Percentiles rank a stretch among this genome's conserved stretches.
phyloP scores from a whole-genome alignment of 2,329 filamentous ascomycete genomes.

The Coniochaeta sp. region DNA sequence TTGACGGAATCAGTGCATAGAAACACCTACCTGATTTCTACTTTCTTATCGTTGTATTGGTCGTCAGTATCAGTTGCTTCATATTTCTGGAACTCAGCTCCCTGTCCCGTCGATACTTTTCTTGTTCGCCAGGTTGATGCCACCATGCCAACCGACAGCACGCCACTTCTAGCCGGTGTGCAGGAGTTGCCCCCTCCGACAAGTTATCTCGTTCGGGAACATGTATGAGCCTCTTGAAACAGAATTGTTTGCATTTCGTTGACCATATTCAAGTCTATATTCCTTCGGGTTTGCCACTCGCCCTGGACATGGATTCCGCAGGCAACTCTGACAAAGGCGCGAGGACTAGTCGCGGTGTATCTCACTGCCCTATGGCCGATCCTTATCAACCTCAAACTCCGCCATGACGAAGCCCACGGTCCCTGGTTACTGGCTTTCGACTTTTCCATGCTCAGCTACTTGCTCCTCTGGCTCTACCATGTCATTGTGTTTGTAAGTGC shows the following conservation, averaged over 20 bases:
- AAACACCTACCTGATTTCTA: too few relatives aligned
- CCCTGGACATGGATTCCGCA: conserved; percentile 40
- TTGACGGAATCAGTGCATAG: neutral
- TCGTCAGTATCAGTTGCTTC: too few relatives aligned
- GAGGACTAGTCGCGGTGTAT: conserved; percentile 33
- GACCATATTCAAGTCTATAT: conserved; percentile 32
- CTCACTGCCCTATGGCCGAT: conserved; percentile 32
- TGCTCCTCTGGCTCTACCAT: conserved; percentile 36
- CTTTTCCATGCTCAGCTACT: conserved; percentile 37
- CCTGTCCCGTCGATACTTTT: neutral
- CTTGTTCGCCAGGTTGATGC: neutral
- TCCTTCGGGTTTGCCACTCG: conserved; percentile 43
- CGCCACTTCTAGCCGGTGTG: neutral
- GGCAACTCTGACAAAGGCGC: conserved; percentile 33
- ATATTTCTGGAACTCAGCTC: too few relatives aligned
- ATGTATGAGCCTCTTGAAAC: conserved; percentile 17
- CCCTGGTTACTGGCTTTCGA: conserved; percentile 38
- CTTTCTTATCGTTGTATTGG: too few relatives aligned
- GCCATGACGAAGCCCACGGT: conserved; percentile 19
- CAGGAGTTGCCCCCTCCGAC: neutral
- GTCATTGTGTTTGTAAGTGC: conserved; percentile 34
- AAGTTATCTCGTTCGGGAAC: conserved; percentile 9
- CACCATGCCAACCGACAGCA: neutral
- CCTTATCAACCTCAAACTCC: conserved; percentile 36
- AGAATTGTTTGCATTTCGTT: conserved; percentile 2